Evolutionary conservation across 1,139 yeast genomes (phyloP), one percentile per base, ranked within the genome.

Genomic region (Neolecta irregularis): DNA sequence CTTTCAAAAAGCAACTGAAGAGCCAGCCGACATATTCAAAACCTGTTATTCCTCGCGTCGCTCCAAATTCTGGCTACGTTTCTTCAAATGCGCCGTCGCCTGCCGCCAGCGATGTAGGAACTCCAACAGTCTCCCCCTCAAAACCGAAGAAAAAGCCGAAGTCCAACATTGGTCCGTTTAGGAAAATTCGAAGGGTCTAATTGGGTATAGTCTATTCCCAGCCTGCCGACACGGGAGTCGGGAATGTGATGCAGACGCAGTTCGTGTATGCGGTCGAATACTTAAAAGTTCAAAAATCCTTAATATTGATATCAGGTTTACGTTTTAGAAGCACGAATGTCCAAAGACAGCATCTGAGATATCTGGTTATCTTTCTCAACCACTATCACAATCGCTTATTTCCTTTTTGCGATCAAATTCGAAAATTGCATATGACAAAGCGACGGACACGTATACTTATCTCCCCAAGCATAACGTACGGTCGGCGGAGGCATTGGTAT

Each of bases 381-480:
- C 36, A 31, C 26, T 33, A 36, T 16, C 35, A 29, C 22, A 20
- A 22, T 13, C 22, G 5, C 37, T 34, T 32, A 31, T 23, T 23
- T 17, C 24, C 18, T 11, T 15, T 20, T 25, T 23, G 6, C 5
- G 18, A 46, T 56, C 42, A 46, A 50, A 20, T 31, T 22, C 34
- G 52, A 25, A 26, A 44, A 47, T 48, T 28, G 64, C 67, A 48
- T 79, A 67, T 47, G 72, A 75, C 48, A 59, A 71, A 1, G 61
- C 60, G 20, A 63, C 62, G 24, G 61, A 70, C 38, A 75, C 93
- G 1, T 67, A 83, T 37, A 88, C 80, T 51, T 91, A 88, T 51
- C 76, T 80, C 30, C 81, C 96, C 3, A 65, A 81, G 37, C 92
- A 81, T 55, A 85, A 85, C 51, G 85, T 91, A 39, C 73, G 80